Evolutionary conservation across 768 basidiomycete genomes (phyloP).

Genomic region (Auricularia heimuer): DNA sequence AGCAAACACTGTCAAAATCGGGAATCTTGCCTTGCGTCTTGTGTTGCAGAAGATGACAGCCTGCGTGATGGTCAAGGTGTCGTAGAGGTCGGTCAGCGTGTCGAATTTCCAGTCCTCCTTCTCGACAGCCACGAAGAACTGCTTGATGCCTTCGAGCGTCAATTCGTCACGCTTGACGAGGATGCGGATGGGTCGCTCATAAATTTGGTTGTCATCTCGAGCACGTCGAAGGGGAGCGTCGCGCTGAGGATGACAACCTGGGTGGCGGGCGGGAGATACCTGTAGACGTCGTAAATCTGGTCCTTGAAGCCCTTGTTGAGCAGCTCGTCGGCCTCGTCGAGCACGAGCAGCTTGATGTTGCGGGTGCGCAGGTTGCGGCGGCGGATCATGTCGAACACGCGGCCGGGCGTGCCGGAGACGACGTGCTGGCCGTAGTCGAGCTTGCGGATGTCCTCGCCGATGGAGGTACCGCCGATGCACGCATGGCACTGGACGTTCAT

Average conservation of each 20-base stretch:
- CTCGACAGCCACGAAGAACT: slow-evolving; percentile 97
- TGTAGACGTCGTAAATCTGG: slow-evolving; percentile 98
- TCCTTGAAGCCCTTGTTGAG: slow-evolving; percentile 98
- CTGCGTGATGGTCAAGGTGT: slow-evolving; percentile 97
- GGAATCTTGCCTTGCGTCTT: slow-evolving; percentile 67
- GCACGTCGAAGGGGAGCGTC: slow-evolving; percentile 89
- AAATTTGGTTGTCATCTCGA: slow-evolving; percentile 99
- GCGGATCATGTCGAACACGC: slow-evolving; percentile 99
- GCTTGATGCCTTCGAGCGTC: slow-evolving; percentile 92
- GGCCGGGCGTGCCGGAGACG: slow-evolving; percentile 93
- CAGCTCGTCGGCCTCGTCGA: slow-evolving; percentile 93
- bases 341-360: slow-evolving; percentile 95
- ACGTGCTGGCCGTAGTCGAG: slow-evolving; percentile 97
- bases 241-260: slow-evolving; percentile 96
- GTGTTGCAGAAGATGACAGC: slow-evolving; percentile 99
- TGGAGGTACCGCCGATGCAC: slow-evolving; percentile 94
- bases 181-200: slow-evolving; percentile 97
- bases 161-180: slow-evolving; percentile 99
- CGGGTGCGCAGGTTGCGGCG: slow-evolving; percentile 85
- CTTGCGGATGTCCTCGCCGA: slow-evolving; percentile 95
- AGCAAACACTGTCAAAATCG: background rate
- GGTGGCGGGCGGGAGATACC: slow-evolving; percentile 92
- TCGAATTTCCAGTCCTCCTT: slow-evolving; percentile 99
- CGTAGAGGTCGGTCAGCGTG: slow-evolving; percentile 93
- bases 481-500: slow-evolving; percentile 99